Base-by-base conservation (phyloP, 2,329 filamentous ascomycete genomes). In the Fusarium anguioides region DNA sequence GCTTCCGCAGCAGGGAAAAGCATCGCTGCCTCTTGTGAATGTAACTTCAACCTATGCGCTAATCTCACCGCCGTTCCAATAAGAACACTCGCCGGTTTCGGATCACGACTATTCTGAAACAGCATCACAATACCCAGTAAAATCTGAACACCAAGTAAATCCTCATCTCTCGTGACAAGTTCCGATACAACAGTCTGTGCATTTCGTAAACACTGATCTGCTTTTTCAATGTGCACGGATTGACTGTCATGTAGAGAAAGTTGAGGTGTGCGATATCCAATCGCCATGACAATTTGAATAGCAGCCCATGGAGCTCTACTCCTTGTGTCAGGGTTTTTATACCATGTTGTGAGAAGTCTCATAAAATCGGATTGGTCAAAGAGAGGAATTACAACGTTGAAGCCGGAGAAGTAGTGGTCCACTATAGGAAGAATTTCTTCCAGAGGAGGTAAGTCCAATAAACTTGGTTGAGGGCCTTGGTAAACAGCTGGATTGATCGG, bases 31-130 rank as follows among this genome's bases (percentile, higher is more conserved):
- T 72, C 59, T 18, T 75, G 74, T 2, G 76, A 72, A 26, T 82
- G 78, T 8, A 82, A 52, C 4, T 72, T 70, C 26, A 81, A 47
- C 0, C 74, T 69, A 59, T 81, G 80, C 4, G 77, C 78, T 8
- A 81, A 46, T 10, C 79, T 72, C 37, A 81, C 65, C 2, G 80
- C 80, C 0, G 79, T 79, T 3, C 77, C 75, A 5, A 81, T 78
- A 8, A 81, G 65, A 14, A 81, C 74, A 6, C 75, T 75, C 0
- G 79, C 77, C 4, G 78, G 76, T 31, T 77, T 77, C 1, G 76
- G 73, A 42, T 82, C 77, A 2, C 75, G 71, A 52, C 74, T 76
- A 8, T 78, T 77, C 35, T 79, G 75, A 52, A 80, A 79, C 6
- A 81, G 55, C 23, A 79, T 70, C 4, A 79, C 76, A 9, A 82